Base-by-base conservation (phyloP, 495 filamentous ascomycete species). In the Parmelia sp. region DNA sequence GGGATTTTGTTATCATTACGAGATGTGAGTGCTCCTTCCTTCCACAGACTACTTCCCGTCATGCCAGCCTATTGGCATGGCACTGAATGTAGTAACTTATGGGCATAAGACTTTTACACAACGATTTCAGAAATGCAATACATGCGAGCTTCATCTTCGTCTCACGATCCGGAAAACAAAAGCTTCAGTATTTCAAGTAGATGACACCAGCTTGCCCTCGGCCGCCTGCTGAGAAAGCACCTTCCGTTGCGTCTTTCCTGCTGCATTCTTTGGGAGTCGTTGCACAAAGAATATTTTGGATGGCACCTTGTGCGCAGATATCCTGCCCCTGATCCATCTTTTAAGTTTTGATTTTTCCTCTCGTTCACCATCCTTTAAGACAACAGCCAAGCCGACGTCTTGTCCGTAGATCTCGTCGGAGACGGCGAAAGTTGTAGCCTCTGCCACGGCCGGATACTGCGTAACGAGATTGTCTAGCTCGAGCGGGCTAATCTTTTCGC, bases 251-350 rank as follows among this genome's bases (percentile, higher is more conserved):
- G 91, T 85, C 77, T 92, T 92, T 35, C 89, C 89, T 10, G 89
- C 92, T 17, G 89, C 88, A 21, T 89, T 92, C 78, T 92, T 92
- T 37, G 88, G 89, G 82, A 91, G 91, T 61, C 84, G 75, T 61
- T 87, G 78, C 15, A 86, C 88, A 66, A 91, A 89, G 74, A 86
- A 91, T n/a, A 91, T 76, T 85, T 88, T 86, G 75, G 88, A 89
- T 0, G 90, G 90, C 31, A 90, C 79, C 79, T 93, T 93, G 70
- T 90, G 90, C 74, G 86, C 87, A 25, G 86, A 85, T 69, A 90
- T 68, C 71, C 80, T 86, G 51, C 86, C 80, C 0, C 72, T 80
- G 49, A 90, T 80, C 82, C 85, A 92, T 31, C 63, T 68, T 74
- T 80, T 87, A 69, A 92, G 62, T 86, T 5, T 80, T 76, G 33